Evolutionary conservation across 768 basidiomycete genomes (phyloP), one percentile per base, ranked within the genome.

Genomic region (Naganishia vaughanmartiniae): DNA sequence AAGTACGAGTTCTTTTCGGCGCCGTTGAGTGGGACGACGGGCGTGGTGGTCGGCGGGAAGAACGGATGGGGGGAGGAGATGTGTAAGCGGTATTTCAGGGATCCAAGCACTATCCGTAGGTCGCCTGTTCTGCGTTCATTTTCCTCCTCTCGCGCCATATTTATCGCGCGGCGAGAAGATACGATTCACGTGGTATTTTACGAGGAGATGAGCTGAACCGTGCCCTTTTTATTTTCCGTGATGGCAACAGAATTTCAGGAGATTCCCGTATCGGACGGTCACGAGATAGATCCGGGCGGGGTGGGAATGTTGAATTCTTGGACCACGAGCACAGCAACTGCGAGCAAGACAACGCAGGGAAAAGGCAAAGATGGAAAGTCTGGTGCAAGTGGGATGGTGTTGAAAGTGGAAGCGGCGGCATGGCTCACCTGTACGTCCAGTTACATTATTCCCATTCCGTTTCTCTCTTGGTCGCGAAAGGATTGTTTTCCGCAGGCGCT

Each of bases 361-460:
- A 42, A 42, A 15, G 42, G 42, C 15, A 42, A 15, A 42, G 42
- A 42, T 42, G 42, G 5, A n/a, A 69, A 69, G 33, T 30, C 45
- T 46, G 54, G 55, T 10, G 28, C 33, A 31, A 60, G 42, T 42
- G 36, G 42, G 5, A 10, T 60, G 30, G 56, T 56, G 26, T 34
- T 46, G 56, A 36, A 28, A 28, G 46, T 42, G 17, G 67, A 68
- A 75, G 85, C 84, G 30, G 83, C 96, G 74, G 95, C 92, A 4
- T 97, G 95, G 95, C 85, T 95, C 84, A 95, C 92, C 58, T 88
- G 94, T 92, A 67, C 74, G 87, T 36, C 34, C 15, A 10, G 15
- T 33, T 15, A 6, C 11, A 17, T 54, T 46, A 5, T 53, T 6
- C 42, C 42, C 17, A 7, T 42, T 42, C 42, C 15, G 42, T 7